Base-by-base conservation (phyloP, 441 rosid species). In the Viola pubescens region DNA sequence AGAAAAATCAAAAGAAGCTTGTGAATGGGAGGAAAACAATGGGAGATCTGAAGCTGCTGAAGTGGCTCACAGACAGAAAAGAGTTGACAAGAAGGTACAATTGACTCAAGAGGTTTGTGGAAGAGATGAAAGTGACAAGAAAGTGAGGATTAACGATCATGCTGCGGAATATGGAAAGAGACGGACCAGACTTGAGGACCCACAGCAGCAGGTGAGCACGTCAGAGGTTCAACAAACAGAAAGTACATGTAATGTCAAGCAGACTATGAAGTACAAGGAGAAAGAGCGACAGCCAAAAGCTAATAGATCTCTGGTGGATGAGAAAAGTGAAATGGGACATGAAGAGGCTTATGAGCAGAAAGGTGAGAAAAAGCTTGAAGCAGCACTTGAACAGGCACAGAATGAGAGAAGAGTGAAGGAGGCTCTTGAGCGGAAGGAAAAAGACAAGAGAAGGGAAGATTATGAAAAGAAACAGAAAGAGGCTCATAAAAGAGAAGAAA, bases 271-370 rank as follows among this genome's bases (percentile, higher is more conserved):
- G 70, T 62, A 59, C 63, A 64, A 45, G 55, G 77, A 67, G 56
- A 62, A 70, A 63, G 84, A 65, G 56, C 45, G 37, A 54, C 69
- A 52, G 63, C 50, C 51, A 70, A 70, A 71, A 68, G 73, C 72
- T 62, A 59, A 59, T 52, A 70, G 55, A 74, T 46, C 63, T 55
- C 39, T 37, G 47, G 82, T 67, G 56, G 70, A 68, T 57, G 70
- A 61, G 68, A 73, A 68, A 40, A 46, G 46, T 58, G 76, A 70
- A 49, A 64, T 58, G 52, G 79, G 68, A 60, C 72, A 67, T 65
- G 62, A 67, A 42, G 73, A 72, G 64, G 79, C 64, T 53, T 65
- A 16, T 52, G 74, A 67, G 69, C 73, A 74, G 63, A 77, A 77
- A 61, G 53, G 58, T 19, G 79, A 70, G 59, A 68, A 71, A 52